Percentiles rank a stretch among this genome's conserved stretches.
These are phyloP conservation scores for Puccinia coronata DNA, from an alignment of 1,284 basidiomycete species.

Conservation along the genomic window DNA sequence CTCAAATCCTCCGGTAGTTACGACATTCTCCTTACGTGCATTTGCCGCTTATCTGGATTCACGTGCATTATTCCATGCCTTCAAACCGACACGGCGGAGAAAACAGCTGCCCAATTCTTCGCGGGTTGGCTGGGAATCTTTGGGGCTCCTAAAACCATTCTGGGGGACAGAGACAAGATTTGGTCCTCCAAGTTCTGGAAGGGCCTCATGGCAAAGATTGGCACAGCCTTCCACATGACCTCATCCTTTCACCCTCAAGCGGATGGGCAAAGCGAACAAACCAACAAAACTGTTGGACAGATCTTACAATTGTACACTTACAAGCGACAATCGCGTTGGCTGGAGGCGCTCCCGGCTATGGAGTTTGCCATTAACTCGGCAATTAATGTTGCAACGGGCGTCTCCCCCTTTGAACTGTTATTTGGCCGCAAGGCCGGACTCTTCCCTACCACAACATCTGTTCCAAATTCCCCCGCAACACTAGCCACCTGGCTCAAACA, in stretches of 20 bases:
- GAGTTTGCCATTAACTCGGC: too few species aligned
- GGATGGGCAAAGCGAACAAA: constrained; percentile 51
- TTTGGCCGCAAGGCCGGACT: constrained; percentile 46
- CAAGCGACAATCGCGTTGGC: too few species aligned
- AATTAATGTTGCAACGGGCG: constrained; percentile 51
- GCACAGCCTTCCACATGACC: not conserved
- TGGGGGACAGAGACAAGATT: constrained; percentile 54
- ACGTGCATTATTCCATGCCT: too few species aligned
- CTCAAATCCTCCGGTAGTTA: too few species aligned
- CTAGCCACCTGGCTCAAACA: not conserved
- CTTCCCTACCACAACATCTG: not conserved
- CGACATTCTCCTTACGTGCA: too few species aligned
- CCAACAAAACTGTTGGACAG: constrained; percentile 58
- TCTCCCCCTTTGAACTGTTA: constrained; percentile 50
- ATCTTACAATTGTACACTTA: constrained; percentile 47
- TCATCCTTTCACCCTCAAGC: constrained; percentile 53
- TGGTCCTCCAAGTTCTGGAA: constrained; percentile 56
- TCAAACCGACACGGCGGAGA: too few species aligned
- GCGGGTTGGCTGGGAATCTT: not conserved
- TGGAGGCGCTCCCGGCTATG: too few species aligned
- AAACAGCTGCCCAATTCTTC: too few species aligned
- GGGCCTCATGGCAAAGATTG: constrained; percentile 16
- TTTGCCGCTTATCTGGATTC: too few species aligned
- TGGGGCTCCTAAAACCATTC: constrained; percentile 53
- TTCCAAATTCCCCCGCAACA: not conserved